These are phyloP conservation scores for Scedosporium apiospermum DNA, from an alignment of 2,329 filamentous ascomycete genomes.

Conservation along the genomic window DNA sequence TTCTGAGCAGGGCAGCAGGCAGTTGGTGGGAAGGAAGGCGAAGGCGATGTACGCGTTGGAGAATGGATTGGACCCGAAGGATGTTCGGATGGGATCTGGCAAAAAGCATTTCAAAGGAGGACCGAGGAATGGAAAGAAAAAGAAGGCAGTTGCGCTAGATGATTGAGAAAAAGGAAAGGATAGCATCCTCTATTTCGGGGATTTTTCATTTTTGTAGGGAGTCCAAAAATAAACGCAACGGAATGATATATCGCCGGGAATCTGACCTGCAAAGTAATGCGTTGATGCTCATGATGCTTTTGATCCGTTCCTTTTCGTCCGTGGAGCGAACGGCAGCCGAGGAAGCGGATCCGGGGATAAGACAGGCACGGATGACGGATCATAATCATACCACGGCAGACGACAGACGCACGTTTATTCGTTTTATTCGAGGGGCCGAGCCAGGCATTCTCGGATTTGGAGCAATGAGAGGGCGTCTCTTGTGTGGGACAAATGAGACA, in stretches of 20 bases:
- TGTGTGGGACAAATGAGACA: too few species aligned
- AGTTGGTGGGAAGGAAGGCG: constrained; percentile 74
- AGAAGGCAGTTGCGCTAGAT: constrained; percentile 29
- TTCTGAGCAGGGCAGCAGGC: constrained; percentile 64
- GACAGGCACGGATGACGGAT: too few species aligned
- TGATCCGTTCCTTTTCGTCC: neutral
- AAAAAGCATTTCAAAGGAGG: constrained; percentile 97
- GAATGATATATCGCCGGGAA: too few species aligned
- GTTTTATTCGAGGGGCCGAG: too few species aligned
- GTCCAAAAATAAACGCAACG: neutral
- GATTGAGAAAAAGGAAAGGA: constrained; percentile 11
- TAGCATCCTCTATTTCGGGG: neutral
- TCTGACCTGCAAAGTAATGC: too few species aligned
- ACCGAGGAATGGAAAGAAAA: constrained; percentile 47
- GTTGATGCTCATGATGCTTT: neutral
- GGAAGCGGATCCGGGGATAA: neutral
- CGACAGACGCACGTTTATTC: too few species aligned
- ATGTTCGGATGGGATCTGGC: constrained; percentile 52
- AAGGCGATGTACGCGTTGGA: constrained; percentile 73
- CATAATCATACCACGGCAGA: too few species aligned
- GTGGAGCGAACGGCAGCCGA: neutral
- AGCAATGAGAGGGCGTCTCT: too few species aligned
- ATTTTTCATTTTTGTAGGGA: neutral
- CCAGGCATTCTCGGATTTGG: too few species aligned
- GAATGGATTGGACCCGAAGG: constrained; percentile 73